Base-by-base conservation (phyloP, 2,329 filamentous ascomycete species). In the Trichophyton benhamiae region DNA sequence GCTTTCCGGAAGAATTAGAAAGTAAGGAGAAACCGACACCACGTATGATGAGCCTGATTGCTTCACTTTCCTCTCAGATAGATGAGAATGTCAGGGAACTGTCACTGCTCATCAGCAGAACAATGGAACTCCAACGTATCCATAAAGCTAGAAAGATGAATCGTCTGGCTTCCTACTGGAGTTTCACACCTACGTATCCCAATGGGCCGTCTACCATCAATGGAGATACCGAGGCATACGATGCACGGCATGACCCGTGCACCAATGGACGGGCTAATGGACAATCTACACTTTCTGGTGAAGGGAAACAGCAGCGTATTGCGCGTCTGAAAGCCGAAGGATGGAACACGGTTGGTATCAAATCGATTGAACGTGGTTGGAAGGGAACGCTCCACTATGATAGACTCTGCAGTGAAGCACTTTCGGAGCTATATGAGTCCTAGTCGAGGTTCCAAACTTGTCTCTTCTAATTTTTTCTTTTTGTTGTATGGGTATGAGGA, bases 141-240 rank as follows among this genome's bases (percentile, higher is more conserved):
- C 65, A 65, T 42, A 65, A 66, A 17, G 60, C 65, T 22, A 68
- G 68, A 2, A 70, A 67, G 58, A 63, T 70, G 58, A 65, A 66
- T 4, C 72, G 71, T 1, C 68, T 70, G 4, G 67, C 67, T 1
- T 76, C 74, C 0, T 76, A 75, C 61, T 76, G 75, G 74, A 75
- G 68, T 20, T 76, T 76, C 48, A 69, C 66, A 20, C 69, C 70
- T 2, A 59, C 70, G 5, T 65, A 68, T 52, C 33, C 61, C 1
- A 62, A 65, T n/a, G 41, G 41, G 57, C 5, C 60, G 15, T 46
- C 61, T 15, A 48, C 20, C 9, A 36, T 36, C 13, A 38, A 30
- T 6, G 55, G 20, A 17, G 42, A 11, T 3, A 22, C 27, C 1
- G 42, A 48, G 13, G n/a, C 11, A 22, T 8, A 42, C 25, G 55